phyloP scores from a whole-genome alignment of 1,284 basidiomycete genomes.

The Apiotrichum domesticum region DNA sequence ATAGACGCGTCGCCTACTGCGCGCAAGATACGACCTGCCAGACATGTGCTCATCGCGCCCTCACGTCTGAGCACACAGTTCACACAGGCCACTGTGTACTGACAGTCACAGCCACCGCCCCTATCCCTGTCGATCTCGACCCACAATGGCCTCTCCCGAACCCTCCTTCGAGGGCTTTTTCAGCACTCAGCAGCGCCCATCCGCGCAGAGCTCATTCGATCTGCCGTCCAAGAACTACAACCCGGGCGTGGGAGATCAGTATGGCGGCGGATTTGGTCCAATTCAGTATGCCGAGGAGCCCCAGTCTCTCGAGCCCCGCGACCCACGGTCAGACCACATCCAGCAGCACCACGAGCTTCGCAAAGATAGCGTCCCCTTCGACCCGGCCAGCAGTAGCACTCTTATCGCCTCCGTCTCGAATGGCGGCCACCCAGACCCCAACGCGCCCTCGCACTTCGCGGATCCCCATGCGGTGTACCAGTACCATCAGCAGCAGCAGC shows the following conservation, averaged over 20 bases:
- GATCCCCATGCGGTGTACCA: background rate
- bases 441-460: constrained; percentile 10
- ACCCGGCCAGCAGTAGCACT: constrained; percentile 31
- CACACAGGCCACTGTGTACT: no score
- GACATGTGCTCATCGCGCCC: no score
- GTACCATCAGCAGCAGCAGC: constrained; percentile 11
- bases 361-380: constrained; percentile 39
- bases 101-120: background rate
- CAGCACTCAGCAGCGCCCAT: constrained; percentile 16
- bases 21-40: no score
- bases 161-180: constrained; percentile 31
- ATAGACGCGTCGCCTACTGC: no score
- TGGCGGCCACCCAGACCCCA: constrained; percentile 1
- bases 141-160: constrained; percentile 21
- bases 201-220: constrained; percentile 9
- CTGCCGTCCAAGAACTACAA: constrained; percentile 10
- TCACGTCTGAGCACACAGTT: no score
- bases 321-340: background rate
- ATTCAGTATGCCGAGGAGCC: constrained; percentile 27
- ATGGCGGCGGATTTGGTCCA: constrained; percentile 4
- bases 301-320: constrained; percentile 1
- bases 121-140: background rate
- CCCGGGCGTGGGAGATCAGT: background rate
- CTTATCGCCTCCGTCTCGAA: constrained; percentile 31
- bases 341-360: constrained; percentile 13